These are phyloP conservation scores for Poa pratensis DNA, from an alignment of 176 grass and related monocot species.

Conservation along the genomic window DNA sequence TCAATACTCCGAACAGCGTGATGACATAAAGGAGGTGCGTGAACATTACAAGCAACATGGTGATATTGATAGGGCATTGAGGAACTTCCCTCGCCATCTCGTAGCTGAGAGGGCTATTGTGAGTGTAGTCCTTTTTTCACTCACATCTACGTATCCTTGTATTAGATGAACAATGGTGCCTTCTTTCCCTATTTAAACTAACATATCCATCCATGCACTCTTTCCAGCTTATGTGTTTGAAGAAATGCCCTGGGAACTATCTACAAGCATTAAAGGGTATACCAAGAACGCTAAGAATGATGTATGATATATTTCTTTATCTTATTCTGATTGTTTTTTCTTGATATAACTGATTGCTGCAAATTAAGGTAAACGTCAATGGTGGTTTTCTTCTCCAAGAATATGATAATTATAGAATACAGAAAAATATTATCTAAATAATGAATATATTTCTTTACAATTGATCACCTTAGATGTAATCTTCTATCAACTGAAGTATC, in stretches of 20 bases:
- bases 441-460: constrained; percentile 7
- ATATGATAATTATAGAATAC: constrained; percentile 2
- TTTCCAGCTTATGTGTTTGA: constrained; percentile 92
- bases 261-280: constrained; percentile 95
- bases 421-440: background rate
- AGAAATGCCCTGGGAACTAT: constrained; percentile 96
- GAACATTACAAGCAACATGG: constrained; percentile 83
- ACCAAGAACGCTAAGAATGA: constrained; percentile 97
- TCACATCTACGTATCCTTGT: background rate
- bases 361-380: constrained; percentile 25
- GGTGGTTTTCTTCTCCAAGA: constrained; percentile 6
- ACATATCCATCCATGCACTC: constrained; percentile 35
- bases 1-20: constrained; percentile 65
- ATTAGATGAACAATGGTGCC: constrained; percentile 2
- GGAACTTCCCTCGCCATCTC: constrained; percentile 79
- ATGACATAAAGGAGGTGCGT: constrained; percentile 77
- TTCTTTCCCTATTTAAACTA: constrained; percentile 31
- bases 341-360: constrained; percentile 32
- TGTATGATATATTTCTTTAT: constrained; percentile 61
- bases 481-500: background rate
- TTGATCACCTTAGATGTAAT: constrained; percentile 8
- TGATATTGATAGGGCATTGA: constrained; percentile 80
- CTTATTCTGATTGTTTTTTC: constrained; percentile 23
- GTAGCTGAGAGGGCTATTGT: constrained; percentile 95
- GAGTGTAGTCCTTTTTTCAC: constrained; percentile 48